Conservation (phyloP, 306 rosid species). For the Senna tora region DNA sequence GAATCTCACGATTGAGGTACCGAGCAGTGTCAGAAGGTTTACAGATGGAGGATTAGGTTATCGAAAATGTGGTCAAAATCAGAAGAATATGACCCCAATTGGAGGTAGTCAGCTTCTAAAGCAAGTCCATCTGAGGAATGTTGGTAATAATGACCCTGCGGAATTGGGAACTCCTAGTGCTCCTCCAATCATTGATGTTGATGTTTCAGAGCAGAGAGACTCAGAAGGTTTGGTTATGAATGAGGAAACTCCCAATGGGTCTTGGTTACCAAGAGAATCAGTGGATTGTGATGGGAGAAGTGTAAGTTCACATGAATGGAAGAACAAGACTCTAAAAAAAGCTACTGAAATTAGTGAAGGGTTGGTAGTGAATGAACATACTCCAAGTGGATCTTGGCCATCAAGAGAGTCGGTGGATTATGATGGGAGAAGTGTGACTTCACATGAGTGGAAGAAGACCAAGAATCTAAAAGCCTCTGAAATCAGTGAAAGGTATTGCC, state of each 20-base stretch:
- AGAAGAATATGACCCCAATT: constrained; percentile 59
- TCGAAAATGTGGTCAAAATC: constrained; percentile 51
- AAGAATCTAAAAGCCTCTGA: constrained; percentile 37
- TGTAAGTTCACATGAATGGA: constrained; percentile 51
- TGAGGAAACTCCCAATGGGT: constrained; percentile 40
- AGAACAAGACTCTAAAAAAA: constrained; percentile 32
- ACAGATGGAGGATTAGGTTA: constrained; percentile 69
- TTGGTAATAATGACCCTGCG: constrained; percentile 50
- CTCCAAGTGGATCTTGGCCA: constrained; percentile 45
- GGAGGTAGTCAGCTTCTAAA: constrained; percentile 51
- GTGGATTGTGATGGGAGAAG: constrained; percentile 49
- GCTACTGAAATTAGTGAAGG: constrained; percentile 28
- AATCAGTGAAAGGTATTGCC: constrained; percentile 60
- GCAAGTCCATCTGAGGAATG: constrained; percentile 49
- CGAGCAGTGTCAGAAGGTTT: constrained; percentile 59
- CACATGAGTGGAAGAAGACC: constrained; percentile 44
- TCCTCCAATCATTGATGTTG: constrained; percentile 73
- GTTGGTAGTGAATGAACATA: constrained; percentile 41
- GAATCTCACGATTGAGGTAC: constrained; percentile 65
- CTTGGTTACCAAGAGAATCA: constrained; percentile 55
- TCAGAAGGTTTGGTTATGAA: constrained; percentile 41
- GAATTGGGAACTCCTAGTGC: constrained; percentile 97
- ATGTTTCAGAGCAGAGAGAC: constrained; percentile 37
- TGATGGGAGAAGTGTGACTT: constrained; percentile 53
- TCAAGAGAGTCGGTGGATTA: constrained; percentile 50